Conservation (phyloP, 129 eudicot genomes). For the Saposhnikovia divaricata region DNA sequence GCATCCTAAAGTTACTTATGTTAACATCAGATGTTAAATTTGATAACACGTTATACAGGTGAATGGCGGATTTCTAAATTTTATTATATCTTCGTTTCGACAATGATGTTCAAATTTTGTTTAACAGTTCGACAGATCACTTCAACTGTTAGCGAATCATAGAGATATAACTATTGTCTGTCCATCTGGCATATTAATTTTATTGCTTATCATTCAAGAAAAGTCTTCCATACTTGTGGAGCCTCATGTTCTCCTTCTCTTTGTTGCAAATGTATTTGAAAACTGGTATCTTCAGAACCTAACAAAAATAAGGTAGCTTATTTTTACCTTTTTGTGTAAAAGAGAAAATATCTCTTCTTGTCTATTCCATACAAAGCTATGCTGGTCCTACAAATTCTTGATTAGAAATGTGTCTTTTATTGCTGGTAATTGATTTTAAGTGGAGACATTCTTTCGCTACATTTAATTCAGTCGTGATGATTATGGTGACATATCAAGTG, state of each 20-base stretch:
- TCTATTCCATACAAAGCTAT: neutral
- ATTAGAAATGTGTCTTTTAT: neutral
- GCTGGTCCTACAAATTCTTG: neutral
- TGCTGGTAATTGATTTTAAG: neutral
- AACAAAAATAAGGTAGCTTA: neutral
- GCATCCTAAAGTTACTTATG: neutral
- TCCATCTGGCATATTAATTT: neutral
- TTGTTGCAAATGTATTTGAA: neutral
- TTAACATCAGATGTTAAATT: neutral
- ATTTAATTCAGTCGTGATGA: neutral
- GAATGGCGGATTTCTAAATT: too few relatives aligned
- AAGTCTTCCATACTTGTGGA: neutral
- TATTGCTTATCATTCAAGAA: neutral
- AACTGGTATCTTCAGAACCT: neutral
- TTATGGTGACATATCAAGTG: neutral
- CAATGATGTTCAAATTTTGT: neutral
- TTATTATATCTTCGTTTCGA: neutral
- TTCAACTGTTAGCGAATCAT: neutral
- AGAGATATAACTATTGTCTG: neutral
- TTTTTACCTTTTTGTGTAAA: neutral
- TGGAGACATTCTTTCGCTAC: neutral
- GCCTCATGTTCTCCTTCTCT: neutral
- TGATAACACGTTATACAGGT: neutral
- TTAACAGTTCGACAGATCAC: neutral
- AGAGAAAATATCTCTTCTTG: neutral